Percentiles rank a stretch among this genome's conserved stretches.
Evolutionary conservation across 2,329 filamentous ascomycete species (phyloP).

Genomic region (Chrysoporthe austroafricana): DNA sequence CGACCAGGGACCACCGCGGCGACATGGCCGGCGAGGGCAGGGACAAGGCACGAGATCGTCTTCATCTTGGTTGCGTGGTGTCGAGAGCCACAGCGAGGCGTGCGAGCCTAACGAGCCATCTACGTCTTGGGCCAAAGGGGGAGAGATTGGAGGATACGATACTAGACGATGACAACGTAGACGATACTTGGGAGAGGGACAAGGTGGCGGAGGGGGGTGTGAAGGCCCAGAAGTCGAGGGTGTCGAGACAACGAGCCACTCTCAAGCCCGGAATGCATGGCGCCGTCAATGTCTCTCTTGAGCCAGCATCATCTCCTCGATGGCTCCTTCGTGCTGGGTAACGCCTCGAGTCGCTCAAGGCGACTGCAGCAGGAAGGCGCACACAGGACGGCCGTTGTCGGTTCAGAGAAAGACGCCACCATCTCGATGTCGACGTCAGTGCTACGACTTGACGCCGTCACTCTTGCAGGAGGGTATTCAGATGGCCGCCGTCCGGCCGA

Average conservation of each 20-base stretch:
- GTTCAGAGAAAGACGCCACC: neutral
- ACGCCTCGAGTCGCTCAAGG: neutral
- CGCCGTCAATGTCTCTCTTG: neutral
- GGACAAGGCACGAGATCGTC: neutral
- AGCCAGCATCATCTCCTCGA: neutral
- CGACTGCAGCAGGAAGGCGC: neutral
- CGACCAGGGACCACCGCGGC: neutral
- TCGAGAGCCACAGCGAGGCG: neutral
- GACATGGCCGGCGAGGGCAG: neutral
- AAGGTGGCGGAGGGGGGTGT: neutral
- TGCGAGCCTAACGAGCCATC: neutral
- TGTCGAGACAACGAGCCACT: neutral
- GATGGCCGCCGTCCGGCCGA: neutral
- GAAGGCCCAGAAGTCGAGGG: neutral
- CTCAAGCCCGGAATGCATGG: neutral
- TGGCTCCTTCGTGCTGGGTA: neutral
- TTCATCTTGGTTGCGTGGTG: slow-evolving; percentile 13
- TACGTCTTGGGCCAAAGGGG: neutral
- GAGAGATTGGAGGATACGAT: neutral
- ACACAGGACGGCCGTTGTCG: neutral
- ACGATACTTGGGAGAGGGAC: neutral
- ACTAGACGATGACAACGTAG: neutral
- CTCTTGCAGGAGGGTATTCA: neutral
- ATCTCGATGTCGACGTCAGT: neutral
- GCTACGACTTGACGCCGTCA: neutral